Conservation (phyloP, 2,329 filamentous ascomycete genomes). For the Ceratocystis eucalypticola region DNA sequence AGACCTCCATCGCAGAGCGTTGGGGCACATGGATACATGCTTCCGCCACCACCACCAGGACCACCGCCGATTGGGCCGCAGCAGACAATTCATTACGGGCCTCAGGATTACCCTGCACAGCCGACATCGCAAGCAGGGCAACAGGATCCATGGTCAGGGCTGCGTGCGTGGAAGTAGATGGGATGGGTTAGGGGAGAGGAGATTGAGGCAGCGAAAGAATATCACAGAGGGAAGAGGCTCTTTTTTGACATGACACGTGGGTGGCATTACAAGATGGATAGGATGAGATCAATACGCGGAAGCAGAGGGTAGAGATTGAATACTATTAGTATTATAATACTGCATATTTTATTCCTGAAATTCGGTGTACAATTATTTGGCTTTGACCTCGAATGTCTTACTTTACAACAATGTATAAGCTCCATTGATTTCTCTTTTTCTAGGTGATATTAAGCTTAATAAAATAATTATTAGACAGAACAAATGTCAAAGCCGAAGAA, state of each 20-base stretch:
- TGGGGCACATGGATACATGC: conserved; percentile 45
- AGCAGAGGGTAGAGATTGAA: too few relatives aligned
- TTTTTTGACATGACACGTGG: too few relatives aligned
- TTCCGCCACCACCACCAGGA: conserved; percentile 49
- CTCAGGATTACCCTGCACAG: conserved; percentile 25
- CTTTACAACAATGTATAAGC: too few relatives aligned
- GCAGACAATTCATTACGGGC: conserved; percentile 45
- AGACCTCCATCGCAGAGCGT: conserved; percentile 27
- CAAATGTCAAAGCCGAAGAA: too few relatives aligned
- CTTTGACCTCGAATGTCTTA: too few relatives aligned
- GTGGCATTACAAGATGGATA: too few relatives aligned
- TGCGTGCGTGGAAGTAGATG: conserved; percentile 38
- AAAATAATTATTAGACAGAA: background rate
- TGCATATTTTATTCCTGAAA: too few relatives aligned
- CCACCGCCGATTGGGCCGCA: conserved; percentile 49
- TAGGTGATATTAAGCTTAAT: background rate
- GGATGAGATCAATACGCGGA: too few relatives aligned
- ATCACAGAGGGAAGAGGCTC: background rate
- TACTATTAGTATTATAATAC: too few relatives aligned
- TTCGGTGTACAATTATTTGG: too few relatives aligned
- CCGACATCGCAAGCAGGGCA: conserved; percentile 29
- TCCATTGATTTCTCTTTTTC: too few relatives aligned
- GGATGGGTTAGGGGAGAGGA: background rate
- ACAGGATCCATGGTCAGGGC: conserved; percentile 39
- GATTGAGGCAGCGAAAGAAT: background rate